phyloP scores from a whole-genome alignment of 768 basidiomycete species.

The Rhodosporidiobolus odoratus region DNA sequence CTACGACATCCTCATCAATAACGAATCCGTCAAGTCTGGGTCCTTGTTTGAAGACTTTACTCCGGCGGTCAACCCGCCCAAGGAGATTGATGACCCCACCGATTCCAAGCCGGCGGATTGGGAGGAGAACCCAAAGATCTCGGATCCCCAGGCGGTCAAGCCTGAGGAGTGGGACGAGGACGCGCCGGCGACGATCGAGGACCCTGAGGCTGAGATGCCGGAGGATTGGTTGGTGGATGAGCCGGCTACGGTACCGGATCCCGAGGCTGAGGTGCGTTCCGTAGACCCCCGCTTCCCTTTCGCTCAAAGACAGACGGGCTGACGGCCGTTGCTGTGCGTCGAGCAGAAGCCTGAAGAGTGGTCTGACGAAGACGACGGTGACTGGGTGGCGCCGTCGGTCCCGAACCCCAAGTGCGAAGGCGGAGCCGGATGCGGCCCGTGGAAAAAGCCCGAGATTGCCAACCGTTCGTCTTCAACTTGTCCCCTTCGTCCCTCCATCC shows the following conservation, averaged over 20 bases:
- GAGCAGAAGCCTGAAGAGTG: slow-evolving; percentile 92
- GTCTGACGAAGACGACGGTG: slow-evolving; percentile 99
- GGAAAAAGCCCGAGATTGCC: slow-evolving; percentile 55
- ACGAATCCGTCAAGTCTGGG: slow-evolving; percentile 70
- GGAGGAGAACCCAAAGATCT: slow-evolving; percentile 83
- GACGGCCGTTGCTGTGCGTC: too few relatives aligned
- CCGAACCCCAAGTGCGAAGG: slow-evolving; percentile 84
- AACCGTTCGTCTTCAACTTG: slow-evolving; percentile 46
- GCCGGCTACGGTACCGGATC: slow-evolving; percentile 72
- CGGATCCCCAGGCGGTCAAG: slow-evolving; percentile 49
- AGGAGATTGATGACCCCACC: slow-evolving; percentile 86
- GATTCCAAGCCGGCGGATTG: slow-evolving; percentile 87
- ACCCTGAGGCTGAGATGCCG: slow-evolving; percentile 80
- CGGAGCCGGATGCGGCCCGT: slow-evolving; percentile 90
- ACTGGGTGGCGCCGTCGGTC: slow-evolving; percentile 88
- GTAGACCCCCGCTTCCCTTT: not conserved
- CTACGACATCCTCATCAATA: slow-evolving; percentile 85
- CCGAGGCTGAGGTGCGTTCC: slow-evolving; percentile 57
- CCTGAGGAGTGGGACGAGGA: slow-evolving; percentile 98
- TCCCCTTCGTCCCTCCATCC: not conserved
- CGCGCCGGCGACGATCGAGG: slow-evolving; percentile 83
- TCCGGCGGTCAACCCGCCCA: slow-evolving; percentile 83
- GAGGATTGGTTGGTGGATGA: slow-evolving; percentile 95
- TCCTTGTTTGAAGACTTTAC: slow-evolving; percentile 87
- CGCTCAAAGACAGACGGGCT: too few relatives aligned